Evolutionary conservation across 2,329 filamentous ascomycete species (phyloP).

Genomic region (Xylaria sp.): DNA sequence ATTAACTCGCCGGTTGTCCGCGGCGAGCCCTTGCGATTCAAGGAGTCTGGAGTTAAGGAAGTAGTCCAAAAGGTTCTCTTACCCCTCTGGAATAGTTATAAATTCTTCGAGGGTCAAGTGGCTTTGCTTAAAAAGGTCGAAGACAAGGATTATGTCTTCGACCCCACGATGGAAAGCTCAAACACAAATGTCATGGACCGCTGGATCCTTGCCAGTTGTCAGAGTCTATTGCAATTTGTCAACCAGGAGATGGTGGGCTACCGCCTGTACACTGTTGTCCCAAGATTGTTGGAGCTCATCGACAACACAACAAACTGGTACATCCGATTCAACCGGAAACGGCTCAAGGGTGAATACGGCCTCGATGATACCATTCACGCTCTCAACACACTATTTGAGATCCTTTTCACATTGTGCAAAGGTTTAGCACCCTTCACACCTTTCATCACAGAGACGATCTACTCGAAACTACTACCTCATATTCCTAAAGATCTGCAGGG

Average conservation of each 20-base stretch:
- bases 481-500: slow-evolving; percentile 78
- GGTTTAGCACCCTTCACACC: slow-evolving; percentile 94
- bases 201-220: slow-evolving; percentile 93
- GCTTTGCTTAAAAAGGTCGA: slow-evolving; percentile 87
- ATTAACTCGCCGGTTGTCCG: slow-evolving; percentile 97
- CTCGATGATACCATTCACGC: slow-evolving; percentile 88
- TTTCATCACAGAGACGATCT: slow-evolving; percentile 96
- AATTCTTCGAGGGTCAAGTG: slow-evolving; percentile 94
- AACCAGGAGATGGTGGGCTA: slow-evolving; percentile 90
- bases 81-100: slow-evolving; percentile 95
- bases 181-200: slow-evolving; percentile 95
- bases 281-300: slow-evolving; percentile 82
- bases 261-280: slow-evolving; percentile 90
- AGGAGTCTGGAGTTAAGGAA: slow-evolving; percentile 92
- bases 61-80: slow-evolving; percentile 92
- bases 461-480: slow-evolving; percentile 81
- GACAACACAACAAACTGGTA: slow-evolving; percentile 99
- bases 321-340: slow-evolving; percentile 90
- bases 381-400: slow-evolving; percentile 93
- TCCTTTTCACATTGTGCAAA: slow-evolving; percentile 79
- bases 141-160: slow-evolving; percentile 79
- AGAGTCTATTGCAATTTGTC: slow-evolving; percentile 90
- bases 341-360: slow-evolving; percentile 71
- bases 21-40: slow-evolving; percentile 90
- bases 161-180: slow-evolving; percentile 77